Evolutionary conservation across 176 grass and related monocot genomes (phyloP).

Genomic region (Oryza brachyantha): DNA sequence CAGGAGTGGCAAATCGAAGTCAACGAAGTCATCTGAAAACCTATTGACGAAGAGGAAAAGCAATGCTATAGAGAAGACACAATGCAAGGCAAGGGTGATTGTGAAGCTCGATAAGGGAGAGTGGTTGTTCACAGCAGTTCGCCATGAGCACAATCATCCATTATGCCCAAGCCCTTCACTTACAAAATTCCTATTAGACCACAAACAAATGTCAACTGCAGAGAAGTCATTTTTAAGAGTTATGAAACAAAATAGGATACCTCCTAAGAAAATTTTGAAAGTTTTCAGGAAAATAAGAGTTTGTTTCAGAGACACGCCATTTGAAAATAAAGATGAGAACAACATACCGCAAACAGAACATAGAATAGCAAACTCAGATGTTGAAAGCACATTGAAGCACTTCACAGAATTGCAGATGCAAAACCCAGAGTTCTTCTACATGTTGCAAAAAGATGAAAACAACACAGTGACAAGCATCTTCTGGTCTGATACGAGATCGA

Average conservation of each 20-base stretch:
- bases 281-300: slow-evolving; percentile 22
- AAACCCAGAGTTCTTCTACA: slow-evolving; percentile 4
- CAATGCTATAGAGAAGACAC: slow-evolving; percentile 24
- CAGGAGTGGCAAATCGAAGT: slow-evolving; percentile 19
- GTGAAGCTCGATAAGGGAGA: slow-evolving; percentile 24
- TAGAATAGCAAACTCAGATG: slow-evolving; percentile 18
- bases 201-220: slow-evolving; percentile 24
- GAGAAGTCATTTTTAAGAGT: slow-evolving; percentile 26
- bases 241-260: slow-evolving; percentile 23
- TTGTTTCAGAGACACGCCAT: neutral
- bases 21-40: neutral
- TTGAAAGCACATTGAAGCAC: slow-evolving; percentile 9
- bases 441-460: neutral
- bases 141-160: slow-evolving; percentile 22
- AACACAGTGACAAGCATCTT: slow-evolving; percentile 19
- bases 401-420: slow-evolving; percentile 19
- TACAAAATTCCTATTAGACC: slow-evolving; percentile 18
- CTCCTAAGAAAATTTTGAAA: slow-evolving; percentile 25
- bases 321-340: neutral
- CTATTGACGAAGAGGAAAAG: slow-evolving; percentile 19
- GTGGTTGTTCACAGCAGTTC: slow-evolving; percentile 9
- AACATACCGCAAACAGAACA: neutral
- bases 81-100: slow-evolving; percentile 22
- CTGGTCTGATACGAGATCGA: slow-evolving; percentile 22
- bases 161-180: slow-evolving; percentile 22